These are phyloP conservation scores for Coemansia sp. DNA, from an alignment of 192 early-diverging fungal genomes.

Conservation along the genomic window DNA sequence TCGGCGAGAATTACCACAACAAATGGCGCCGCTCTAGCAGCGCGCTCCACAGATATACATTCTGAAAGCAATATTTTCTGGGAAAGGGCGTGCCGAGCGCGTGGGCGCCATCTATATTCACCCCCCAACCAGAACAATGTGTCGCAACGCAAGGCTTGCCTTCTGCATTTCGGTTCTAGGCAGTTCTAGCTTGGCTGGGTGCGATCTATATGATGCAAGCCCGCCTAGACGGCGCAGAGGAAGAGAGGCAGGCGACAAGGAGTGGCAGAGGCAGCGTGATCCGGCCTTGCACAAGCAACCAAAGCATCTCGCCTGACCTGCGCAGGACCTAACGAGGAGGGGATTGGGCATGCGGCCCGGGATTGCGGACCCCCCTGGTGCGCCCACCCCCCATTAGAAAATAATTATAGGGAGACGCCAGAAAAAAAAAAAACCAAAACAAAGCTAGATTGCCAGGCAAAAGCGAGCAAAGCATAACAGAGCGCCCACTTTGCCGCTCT, in stretches of 20 bases:
- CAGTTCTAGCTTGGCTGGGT: constrained; percentile 8
- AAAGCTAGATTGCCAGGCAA: constrained; percentile 7
- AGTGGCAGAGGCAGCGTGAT: constrained; percentile 15
- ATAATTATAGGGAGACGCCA: constrained; percentile 6
- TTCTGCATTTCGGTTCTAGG: constrained; percentile 5
- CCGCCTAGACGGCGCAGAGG: not conserved
- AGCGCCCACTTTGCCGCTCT: constrained; percentile 9
- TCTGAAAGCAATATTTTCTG: not conserved
- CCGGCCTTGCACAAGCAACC: constrained; percentile 10
- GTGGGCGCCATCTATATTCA: constrained; percentile 5
- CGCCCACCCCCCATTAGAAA: constrained; percentile 9
- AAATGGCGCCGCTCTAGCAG: not conserved
- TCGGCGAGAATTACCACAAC: constrained; percentile 6
- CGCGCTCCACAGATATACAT: not conserved
- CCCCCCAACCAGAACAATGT: constrained; percentile 23
- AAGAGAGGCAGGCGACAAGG: constrained; percentile 1
- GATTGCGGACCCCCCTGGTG: constrained; percentile 8
- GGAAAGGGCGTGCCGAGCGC: constrained; percentile 5
- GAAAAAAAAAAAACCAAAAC: constrained; percentile 25
- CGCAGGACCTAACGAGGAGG: constrained; percentile 7
- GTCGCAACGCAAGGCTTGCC: constrained; percentile 5
- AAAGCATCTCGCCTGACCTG: constrained; percentile 10
- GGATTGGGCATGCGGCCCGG: constrained; percentile 14
- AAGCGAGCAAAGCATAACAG: constrained; percentile 6
- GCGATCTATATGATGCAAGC: not conserved